Evolutionary conservation across 23 red algal genomes (phyloP), one percentile per base, ranked within the genome.

Genomic region (Cyanidium caldarium): DNA sequence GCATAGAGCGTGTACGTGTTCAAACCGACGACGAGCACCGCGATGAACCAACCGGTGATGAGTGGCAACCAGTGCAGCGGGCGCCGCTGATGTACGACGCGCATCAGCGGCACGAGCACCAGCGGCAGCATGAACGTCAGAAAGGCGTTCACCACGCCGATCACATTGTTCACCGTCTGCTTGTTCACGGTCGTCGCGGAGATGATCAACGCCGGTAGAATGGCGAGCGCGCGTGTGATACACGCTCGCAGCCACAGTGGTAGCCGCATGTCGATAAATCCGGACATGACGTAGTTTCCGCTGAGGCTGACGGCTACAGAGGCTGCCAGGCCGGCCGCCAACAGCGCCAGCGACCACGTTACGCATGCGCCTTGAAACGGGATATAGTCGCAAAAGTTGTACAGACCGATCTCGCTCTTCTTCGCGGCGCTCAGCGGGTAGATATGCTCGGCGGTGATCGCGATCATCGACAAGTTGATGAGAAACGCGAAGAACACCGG

Each of bases 401-500:
- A 44, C 13, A 44, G 41, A 13, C 41, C 41, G 41, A 44, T 44
- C 13, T 44, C n/a, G 41, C 13, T 13, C 13, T 13, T 12, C 13
- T 44, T 44, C n/a, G 12, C 13, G 13, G 41, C 12, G n/a, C 13
- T n/a, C n/a, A 13, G 41, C 41, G 41, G n/a, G 12, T 44, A n/a
- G 13, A 12, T n/a, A 44, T n/a, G 12, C 41, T n/a, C n/a, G 12
- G 70, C 70, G 2, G 70, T 39, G 7, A 75, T 34, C 33, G 70
- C 38, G 1, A 75, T 37, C 2, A 75, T 2, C 2, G 70, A 34
- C 70, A 75, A 46, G 23, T 75, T 75, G 1, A 75, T 19, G 2
- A 75, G 35, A 25, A 75, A 75, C 0, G 70, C 70, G 19, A 75
- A 58, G 36, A 46, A 1, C 70, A 75, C 43, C 2, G 70, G 70